Base-by-base conservation (phyloP, 192 early-diverging fungal genomes). In the Mortierella claussenii region DNA sequence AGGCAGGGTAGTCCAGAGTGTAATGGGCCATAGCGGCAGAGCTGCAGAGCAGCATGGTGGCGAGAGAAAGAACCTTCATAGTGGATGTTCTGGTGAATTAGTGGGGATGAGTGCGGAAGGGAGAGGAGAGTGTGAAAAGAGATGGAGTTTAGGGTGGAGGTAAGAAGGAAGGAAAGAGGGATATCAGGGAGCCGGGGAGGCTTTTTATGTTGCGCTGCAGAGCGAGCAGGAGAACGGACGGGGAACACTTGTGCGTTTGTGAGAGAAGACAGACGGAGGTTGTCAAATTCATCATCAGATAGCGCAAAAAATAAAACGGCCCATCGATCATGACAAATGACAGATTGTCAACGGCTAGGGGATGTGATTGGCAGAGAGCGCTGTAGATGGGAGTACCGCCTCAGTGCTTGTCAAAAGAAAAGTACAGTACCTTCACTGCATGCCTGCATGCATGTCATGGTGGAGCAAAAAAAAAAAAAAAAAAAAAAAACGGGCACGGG, bases 11-110 rank as follows among this genome's bases (percentile, higher is more conserved):
- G 21, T 63, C 68, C 20, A 88, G 62, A 30, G 75, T 67, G 43
- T 60, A 88, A 54, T 88, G 86, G 20, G 86, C 86, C 51, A 59
- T 62, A 8, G 62, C 80, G 36, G 62, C 69, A 33, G 71, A 71
- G 36, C 57, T 67, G 53, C 64, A 76, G 45, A 76, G 58, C 21
- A 76, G 73, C 26, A 55, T 49, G 10, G 69, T 43, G 20, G 73
- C 68, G 42, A 79, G 44, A 18, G 79, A 46, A 42, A 65, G 34
- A 37, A 65, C 33, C n/a, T 78, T 61, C 62, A 83, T 59, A 0
- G 24, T 5, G 23, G 43, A 33, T 48, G 30, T 13, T 15, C 30
- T 15, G 47, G 40, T 33, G 15, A 51, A 12, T 11, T 4, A 40
- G 7, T 7, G 21, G 23, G 15, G 17, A 12, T 18, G 60, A 15